Base-by-base conservation (phyloP, 2,329 filamentous ascomycete species). In the Cladorrhinum sp. region DNA sequence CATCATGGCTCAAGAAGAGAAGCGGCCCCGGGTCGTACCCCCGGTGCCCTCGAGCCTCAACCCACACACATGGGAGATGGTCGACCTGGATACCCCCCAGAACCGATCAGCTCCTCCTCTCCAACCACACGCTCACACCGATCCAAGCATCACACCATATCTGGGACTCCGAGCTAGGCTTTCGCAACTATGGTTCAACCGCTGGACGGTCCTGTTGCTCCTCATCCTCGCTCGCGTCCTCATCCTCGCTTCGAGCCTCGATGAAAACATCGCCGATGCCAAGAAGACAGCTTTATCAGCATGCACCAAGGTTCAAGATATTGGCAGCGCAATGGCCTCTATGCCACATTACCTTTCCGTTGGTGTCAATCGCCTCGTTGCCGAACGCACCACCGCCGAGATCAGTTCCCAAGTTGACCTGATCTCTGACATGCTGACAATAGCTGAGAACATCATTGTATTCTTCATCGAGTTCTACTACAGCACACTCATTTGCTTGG, bases 131-230 rank as follows among this genome's bases (percentile, higher is more conserved):
- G 64, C 66, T 73, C 81, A 81, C 73, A 87, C 89, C 65, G 83
- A 85, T 74, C 85, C 85, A 73, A 85, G 85, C 72, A 83, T 90
- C 71, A 97, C 92, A 65, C 93, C 95, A 64, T 98, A 98, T 75
- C 89, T 99, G 65, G 92, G 93, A 69, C 86, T 97, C 71, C 86
- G 87, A 71, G 88, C 93, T 69, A 88, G 93, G 70, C 83, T 98
- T 69, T 98, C 95, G 56, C 95, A 99, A 80, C 84, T 96, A 75
- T 97, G 93, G 92, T 87, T 99, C 78, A 98, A 99, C 80, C 86
- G 91, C 75, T 99, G 95, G 95, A 98, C 95, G 41, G 81, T 98
- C 62, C 82, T 99, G 52, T 81, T 98, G 52, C 75, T 96, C 61
- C 86, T 99, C 57, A 88, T 98, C 59, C 86, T 99, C 56, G 85